Evolutionary conservation across 148 eudicot species (phyloP).

Genomic region (Fallopia convolvulus): DNA sequence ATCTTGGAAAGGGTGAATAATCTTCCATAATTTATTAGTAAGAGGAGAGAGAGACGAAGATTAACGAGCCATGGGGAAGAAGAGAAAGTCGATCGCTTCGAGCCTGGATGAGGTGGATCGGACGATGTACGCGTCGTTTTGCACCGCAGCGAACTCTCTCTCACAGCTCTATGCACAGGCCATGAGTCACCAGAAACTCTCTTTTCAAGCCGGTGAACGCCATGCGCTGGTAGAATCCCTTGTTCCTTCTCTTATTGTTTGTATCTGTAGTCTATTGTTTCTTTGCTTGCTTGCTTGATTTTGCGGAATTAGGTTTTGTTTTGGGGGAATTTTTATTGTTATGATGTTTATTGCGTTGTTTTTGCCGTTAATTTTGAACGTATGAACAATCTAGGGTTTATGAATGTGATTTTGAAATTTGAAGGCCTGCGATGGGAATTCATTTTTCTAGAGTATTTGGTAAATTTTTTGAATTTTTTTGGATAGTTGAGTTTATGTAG

Average conservation of each 20-base stretch:
- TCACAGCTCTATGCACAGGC: conserved; percentile 88
- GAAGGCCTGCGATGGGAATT: neutral
- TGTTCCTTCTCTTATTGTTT: neutral
- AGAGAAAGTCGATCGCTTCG: conserved; percentile 67
- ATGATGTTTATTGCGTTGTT: neutral
- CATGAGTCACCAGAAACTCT: conserved; percentile 60
- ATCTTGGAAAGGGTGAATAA: neutral
- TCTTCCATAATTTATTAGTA: neutral
- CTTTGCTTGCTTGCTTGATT: neutral
- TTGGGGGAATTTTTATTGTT: neutral
- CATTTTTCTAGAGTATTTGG: neutral
- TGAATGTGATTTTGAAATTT: no score
- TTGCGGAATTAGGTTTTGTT: neutral
- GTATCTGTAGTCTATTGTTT: neutral
- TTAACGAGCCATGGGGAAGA: conserved; percentile 47
- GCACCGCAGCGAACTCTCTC: conserved; percentile 67
- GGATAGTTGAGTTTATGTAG: neutral
- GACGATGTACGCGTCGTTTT: conserved; percentile 67
- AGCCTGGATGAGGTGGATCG: conserved; percentile 93
- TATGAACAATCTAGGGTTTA: no score
- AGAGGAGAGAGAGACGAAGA: neutral
- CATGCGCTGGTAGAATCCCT: conserved; percentile 38
- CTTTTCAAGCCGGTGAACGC: conserved; percentile 75
- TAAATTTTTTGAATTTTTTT: neutral
- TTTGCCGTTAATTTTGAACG: no score